Evolutionary conservation across 768 basidiomycete genomes (phyloP).

Genomic region (Sarcodon aspratus): DNA sequence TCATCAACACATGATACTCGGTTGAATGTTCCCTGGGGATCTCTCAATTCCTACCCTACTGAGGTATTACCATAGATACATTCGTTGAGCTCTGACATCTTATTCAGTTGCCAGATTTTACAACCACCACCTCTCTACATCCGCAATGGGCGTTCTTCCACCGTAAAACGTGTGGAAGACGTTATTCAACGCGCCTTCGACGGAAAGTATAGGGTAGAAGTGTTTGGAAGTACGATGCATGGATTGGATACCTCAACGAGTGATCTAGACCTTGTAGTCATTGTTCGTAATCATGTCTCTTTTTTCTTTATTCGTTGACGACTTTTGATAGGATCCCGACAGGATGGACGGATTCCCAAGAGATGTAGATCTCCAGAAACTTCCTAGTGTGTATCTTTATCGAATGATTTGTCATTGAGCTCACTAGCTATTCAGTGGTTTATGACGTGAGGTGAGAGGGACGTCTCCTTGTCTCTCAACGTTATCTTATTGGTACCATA

Average conservation of each 20-base stretch:
- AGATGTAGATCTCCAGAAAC: conserved; percentile 9
- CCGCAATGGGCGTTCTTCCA: neutral
- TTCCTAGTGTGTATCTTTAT: conserved; percentile 18
- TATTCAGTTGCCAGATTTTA: no score
- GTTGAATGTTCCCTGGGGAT: no score
- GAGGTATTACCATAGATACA: no score
- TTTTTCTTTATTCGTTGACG: neutral
- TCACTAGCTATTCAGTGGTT: conserved; percentile 11
- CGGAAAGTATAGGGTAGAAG: conserved; percentile 18
- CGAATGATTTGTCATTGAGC: neutral
- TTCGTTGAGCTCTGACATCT: no score
- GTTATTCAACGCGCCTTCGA: conserved; percentile 21
- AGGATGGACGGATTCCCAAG: conserved; percentile 19
- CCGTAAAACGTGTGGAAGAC: conserved; percentile 11
- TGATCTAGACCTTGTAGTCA: conserved; percentile 41
- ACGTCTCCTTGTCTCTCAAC: neutral
- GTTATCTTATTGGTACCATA: conserved; percentile 6
- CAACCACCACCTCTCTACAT: neutral
- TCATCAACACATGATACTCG: no score
- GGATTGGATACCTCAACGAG: conserved; percentile 27
- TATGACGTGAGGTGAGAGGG: conserved; percentile 19
- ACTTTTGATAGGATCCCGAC: conserved; percentile 19
- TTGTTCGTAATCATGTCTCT: conserved; percentile 24
- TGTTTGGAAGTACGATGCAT: conserved; percentile 43
- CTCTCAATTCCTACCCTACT: no score